phyloP scores from a whole-genome alignment of 2,329 filamentous ascomycete species.

The Zymoseptoria pseudotritici region DNA sequence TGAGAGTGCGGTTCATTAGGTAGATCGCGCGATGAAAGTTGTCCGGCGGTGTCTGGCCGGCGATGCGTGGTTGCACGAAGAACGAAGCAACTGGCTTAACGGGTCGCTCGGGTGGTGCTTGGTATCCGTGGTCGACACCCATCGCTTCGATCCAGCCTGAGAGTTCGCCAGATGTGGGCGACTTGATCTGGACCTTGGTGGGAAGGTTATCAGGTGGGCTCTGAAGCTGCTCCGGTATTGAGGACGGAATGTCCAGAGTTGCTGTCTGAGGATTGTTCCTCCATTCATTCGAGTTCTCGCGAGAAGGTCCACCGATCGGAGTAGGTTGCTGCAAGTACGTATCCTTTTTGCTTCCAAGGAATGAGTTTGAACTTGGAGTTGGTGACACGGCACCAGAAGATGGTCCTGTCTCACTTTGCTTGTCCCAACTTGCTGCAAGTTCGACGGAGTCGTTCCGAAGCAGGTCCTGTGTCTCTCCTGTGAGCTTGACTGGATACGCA shows the following conservation, averaged over 20 bases:
- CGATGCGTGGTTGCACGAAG: slow-evolving; percentile 59
- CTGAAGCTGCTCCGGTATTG: slow-evolving; percentile 37
- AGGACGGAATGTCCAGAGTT: slow-evolving; percentile 42
- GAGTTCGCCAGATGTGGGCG: slow-evolving; percentile 56
- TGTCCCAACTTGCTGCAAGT: slow-evolving; percentile 42
- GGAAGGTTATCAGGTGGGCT: slow-evolving; percentile 42
- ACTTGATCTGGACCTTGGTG: slow-evolving; percentile 50
- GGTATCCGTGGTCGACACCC: slow-evolving; percentile 80
- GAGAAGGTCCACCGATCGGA: slow-evolving; percentile 36
- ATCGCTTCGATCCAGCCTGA: slow-evolving; percentile 85
- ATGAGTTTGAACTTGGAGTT: slow-evolving; percentile 41
- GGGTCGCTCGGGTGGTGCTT: slow-evolving; percentile 64
- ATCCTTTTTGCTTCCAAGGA: slow-evolving; percentile 33
- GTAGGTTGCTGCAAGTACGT: slow-evolving; percentile 40
- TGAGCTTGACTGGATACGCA: slow-evolving; percentile 64
- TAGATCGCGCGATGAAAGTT: slow-evolving; percentile 81
- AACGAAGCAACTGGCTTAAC: slow-evolving; percentile 81
- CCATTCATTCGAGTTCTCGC: slow-evolving; percentile 41
- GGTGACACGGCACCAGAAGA: slow-evolving; percentile 51
- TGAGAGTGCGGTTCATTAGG: slow-evolving; percentile 65
- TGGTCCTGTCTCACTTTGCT: slow-evolving; percentile 42
- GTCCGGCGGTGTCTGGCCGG: slow-evolving; percentile 42
- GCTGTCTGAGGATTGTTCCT: slow-evolving; percentile 47
- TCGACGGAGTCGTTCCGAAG: slow-evolving; percentile 43
- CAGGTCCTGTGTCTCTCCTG: slow-evolving; percentile 57